Base-by-base conservation (phyloP, 768 basidiomycete species). In the Termitomyces sp. region DNA sequence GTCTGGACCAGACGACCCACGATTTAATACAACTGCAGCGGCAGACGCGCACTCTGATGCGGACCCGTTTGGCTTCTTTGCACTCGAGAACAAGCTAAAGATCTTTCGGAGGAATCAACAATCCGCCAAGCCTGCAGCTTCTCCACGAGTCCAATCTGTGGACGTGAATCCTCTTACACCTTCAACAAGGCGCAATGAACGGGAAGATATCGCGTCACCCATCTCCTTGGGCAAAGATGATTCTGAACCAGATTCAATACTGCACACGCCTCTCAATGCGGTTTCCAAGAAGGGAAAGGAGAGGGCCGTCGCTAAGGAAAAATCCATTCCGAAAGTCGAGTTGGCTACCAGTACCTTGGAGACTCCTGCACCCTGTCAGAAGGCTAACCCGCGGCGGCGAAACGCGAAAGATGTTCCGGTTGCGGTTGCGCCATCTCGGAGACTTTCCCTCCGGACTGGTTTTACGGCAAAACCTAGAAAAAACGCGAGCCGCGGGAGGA, bases 41-140 rank as follows among this genome's bases (percentile, higher is more conserved):
- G 27, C 45, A 37, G 68, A 64, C 34, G 57, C 51, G 52, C 55
- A 61, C 37, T 42, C 65, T 6, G 62, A 61, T 27, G 62, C 66
- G 9, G 68, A 63, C 34, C 83, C 82, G 0, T 85, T 85, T 59
- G 84, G 83, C 0, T 84, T 85, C 61, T 72, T 82, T 34, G 80
- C 82, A 18, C 75, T 81, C 0, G 83, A 85, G 66, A 75, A 73
- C 53, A 79, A 76, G 51, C 66, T 84, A 60, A 81, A 80, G 63
- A 74, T 54, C n/a, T n/a, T 59, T 15, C 30, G 36, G 24, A 36
- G 20, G n/a, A 54, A 42, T 13, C 34, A 42, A 57, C 54, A 68
- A 58, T 49, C 67, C 59, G 24, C 47, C 62, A 22, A 37, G 57
- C 57, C 36, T 6, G 11, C 27, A 15, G 27, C 18, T 30, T 15